Evolutionary conservation across 2,329 filamentous ascomycete species (phyloP), one percentile per base, ranked within the genome.

Genomic region (Botrytis medusae): DNA sequence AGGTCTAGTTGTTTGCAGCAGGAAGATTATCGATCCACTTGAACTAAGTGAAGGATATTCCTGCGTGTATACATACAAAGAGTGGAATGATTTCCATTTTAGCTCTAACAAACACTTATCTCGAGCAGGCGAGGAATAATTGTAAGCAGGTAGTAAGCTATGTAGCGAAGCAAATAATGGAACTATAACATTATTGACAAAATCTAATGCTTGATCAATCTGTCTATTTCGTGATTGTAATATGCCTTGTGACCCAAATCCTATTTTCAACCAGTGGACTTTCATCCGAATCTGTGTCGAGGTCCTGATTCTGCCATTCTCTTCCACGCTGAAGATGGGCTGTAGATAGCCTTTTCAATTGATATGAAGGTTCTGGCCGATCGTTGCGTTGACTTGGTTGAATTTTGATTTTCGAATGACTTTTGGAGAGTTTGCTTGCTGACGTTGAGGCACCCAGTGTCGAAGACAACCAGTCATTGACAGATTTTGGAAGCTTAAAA

Each of bases 391-490:
- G 48, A 68, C n/a, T 64, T 18, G 44, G n/a, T 37, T 44, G 63
- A 6, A 34, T 32, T 48, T 7, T 32, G 25, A n/a, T 48, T 51
- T 34, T 62, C 7, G 68, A 12, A 60, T 69, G 51, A 18, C 22
- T 34, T 25, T 60, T 72, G 18, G 71, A 61, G 29, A 61, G 32
- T 29, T 61, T 44, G 32, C 32, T 69, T 10, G 40, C 29, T 57
- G 44, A 8, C 16, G 32, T 8, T 32, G 34, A 42, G 34, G 14
- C 37, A 34, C 42, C 29, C 2, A 18, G 25, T 6, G 25, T 16
- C 3, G 63, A 60, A 34, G 40, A 46, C 16, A 72, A 61, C 71
- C 71, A 69, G 25, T 72, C 32, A 32, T 20, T 72, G 20, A 69
- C 9, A 48, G 32, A 14, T 29, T 72, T 60, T 57, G 71, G 51